Base-by-base conservation (phyloP, 192 early-diverging fungal genomes). In the Chytriomyces hyalinus region DNA sequence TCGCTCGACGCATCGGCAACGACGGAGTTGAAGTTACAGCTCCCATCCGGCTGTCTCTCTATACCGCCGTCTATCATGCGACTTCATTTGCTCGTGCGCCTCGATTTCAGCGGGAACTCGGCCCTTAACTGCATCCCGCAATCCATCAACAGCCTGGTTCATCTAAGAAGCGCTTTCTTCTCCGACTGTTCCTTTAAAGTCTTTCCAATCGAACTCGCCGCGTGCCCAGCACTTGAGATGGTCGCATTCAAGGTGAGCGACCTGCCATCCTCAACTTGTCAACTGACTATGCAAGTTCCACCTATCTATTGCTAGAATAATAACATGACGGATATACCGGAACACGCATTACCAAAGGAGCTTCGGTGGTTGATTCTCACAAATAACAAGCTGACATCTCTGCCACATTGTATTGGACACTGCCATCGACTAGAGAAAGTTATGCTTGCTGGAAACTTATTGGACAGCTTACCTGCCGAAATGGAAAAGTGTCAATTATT, bases 291-390 rank as follows among this genome's bases (percentile, higher is more conserved):
- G 57, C 79, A 4, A 22, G 17, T 13, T 43, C 65, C 22, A 62
- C 36, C 26, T 36, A 36, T 36, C 26, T 36, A 36, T 36, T 36
- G 36, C 36, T 2, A 36, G 36, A 36, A 36, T 36, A 36, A 36
- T 36, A 36, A 36, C 36, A 36, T 36, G 36, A 36, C 3, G 36
- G 36, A 36, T 36, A 36, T 36, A 36, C 36, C 36, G 36, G 36
- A 36, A 36, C 36, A 36, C 36, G 36, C 36, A 36, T 36, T 36
- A 36, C 36, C 36, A 36, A 36, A 36, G 36, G 36, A 36, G 36
- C 51, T 80, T 6, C 51, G 73, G 0, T 80, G 79, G 79, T 67
- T 80, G 4, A 80, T 80, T 3, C 73, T 80, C 66, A 80, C 79
- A 20, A 75, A 80, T 67, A 80, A 80, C 59, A 8, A 64, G 6